Evolutionary conservation across 306 rosid species (phyloP).

Genomic region (Hippophae gyantsensis): DNA sequence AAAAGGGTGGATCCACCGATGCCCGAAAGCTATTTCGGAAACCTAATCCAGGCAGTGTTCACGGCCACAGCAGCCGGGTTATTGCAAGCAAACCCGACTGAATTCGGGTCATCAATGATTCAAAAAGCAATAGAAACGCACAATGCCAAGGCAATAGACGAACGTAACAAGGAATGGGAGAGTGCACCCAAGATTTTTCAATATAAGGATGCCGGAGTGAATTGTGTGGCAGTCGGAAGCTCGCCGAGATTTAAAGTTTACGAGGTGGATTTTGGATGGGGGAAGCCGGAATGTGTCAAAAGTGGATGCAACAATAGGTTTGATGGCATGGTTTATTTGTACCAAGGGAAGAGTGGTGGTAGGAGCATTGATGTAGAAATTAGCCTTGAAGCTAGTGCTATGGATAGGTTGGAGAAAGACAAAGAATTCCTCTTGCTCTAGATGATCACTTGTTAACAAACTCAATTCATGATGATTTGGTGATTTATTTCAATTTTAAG

Average conservation of each 20-base stretch:
- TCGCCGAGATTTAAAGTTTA: conserved; percentile 93
- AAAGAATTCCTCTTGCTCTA: conserved; percentile 36
- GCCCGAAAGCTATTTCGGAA: conserved; percentile 84
- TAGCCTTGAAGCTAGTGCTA: conserved; percentile 53
- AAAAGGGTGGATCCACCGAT: conserved; percentile 73
- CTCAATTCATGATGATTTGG: too few species aligned
- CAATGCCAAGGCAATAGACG: conserved; percentile 40
- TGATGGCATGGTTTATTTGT: conserved; percentile 83
- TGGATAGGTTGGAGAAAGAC: conserved; percentile 73
- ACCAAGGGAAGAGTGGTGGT: conserved; percentile 85
- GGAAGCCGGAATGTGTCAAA: conserved; percentile 71
- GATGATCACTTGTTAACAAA: too few species aligned
- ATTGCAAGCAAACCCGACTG: conserved; percentile 36
- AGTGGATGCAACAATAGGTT: conserved; percentile 86
- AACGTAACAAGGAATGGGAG: conserved; percentile 86
- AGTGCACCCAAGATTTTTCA: conserved; percentile 67
- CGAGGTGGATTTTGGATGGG: conserved; percentile 89
- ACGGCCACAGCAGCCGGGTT: conserved; percentile 63
- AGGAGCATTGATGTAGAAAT: conserved; percentile 89
- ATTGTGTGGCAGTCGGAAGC: conserved; percentile 91
- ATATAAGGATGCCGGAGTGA: conserved; percentile 90
- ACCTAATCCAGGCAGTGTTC: conserved; percentile 82
- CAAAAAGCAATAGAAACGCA: conserved; percentile 67
- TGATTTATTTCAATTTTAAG: too few species aligned
- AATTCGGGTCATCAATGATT: conserved; percentile 53